These are phyloP conservation scores for Coemansia sp. DNA, from an alignment of 192 early-diverging fungal genomes.

Conservation along the genomic window DNA sequence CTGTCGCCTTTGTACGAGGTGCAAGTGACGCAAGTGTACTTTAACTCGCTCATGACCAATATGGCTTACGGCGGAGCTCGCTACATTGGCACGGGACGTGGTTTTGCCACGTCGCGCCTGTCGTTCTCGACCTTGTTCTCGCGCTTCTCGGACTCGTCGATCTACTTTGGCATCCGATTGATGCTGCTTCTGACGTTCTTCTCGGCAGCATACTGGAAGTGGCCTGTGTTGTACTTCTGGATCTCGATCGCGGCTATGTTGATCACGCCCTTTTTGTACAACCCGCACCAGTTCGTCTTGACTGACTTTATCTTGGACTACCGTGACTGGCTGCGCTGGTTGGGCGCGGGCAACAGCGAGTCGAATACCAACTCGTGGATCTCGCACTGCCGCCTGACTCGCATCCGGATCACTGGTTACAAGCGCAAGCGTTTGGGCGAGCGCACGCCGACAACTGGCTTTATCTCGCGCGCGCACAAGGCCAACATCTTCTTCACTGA, in stretches of 20 bases:
- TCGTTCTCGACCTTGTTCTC: conserved; percentile 75
- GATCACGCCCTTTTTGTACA: conserved; percentile 84
- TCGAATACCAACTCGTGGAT: conserved; percentile 81
- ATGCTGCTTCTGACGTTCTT: conserved; percentile 75
- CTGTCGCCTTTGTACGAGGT: conserved; percentile 83
- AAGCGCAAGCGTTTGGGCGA: conserved; percentile 74
- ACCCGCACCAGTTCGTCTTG: conserved; percentile 87
- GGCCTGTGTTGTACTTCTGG: conserved; percentile 80
- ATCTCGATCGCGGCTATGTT: conserved; percentile 73
- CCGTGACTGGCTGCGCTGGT: conserved; percentile 78
- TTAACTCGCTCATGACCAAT: conserved; percentile 78
- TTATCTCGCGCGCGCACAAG: conserved; percentile 68
- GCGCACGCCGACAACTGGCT: conserved; percentile 60
- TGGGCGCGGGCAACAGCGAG: conserved; percentile 77
- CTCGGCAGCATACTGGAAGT: conserved; percentile 69
- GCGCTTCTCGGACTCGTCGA: conserved; percentile 70
- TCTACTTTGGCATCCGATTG: conserved; percentile 72
- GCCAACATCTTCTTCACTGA: conserved; percentile 69
- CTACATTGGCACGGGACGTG: conserved; percentile 85
- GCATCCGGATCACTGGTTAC: conserved; percentile 77
- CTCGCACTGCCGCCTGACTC: conserved; percentile 65
- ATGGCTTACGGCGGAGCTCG: conserved; percentile 77
- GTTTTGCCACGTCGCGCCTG: conserved; percentile 78
- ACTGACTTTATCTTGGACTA: conserved; percentile 79
- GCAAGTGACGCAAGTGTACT: conserved; percentile 84